Percentiles rank a stretch among this genome's conserved stretches.
Conservation (phyloP, 257 asterid species). For the Leptodermis oblonga region DNA sequence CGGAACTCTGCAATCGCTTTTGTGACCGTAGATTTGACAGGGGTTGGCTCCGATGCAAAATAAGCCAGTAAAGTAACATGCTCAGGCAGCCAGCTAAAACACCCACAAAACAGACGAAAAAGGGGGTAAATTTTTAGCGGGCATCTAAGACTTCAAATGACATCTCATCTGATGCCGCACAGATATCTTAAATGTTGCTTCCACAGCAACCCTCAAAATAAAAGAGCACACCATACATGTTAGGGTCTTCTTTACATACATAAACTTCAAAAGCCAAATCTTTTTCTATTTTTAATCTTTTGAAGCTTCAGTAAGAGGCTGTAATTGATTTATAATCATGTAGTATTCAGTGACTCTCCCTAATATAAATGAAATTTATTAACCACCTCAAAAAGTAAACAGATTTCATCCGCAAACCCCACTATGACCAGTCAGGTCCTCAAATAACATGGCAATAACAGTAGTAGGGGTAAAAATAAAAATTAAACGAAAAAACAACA, state of each 20-base stretch:
- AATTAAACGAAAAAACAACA: no score
- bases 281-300: neutral
- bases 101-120: neutral
- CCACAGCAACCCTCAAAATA: no score
- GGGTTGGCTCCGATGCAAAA: constrained; percentile 87
- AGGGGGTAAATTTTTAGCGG: neutral
- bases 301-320: neutral
- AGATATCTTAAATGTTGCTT: no score
- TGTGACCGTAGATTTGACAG: constrained; percentile 93
- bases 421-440: neutral
- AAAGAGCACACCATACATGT: no score
- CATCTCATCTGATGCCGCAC: no score
- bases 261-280: neutral
- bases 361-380: neutral
- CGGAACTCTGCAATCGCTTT: constrained; percentile 98
- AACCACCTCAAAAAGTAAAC: neutral
- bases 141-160: neutral
- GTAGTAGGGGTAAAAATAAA: no score
- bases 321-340: neutral
- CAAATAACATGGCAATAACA: neutral
- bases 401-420: neutral
- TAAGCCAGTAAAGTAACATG: constrained; percentile 84
- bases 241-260: neutral
- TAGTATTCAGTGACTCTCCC: neutral
- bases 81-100: constrained; percentile 93